Evolutionary conservation across 768 basidiomycete species (phyloP), one percentile per base, ranked within the genome.

Genomic region (Coprinellus micaceus): DNA sequence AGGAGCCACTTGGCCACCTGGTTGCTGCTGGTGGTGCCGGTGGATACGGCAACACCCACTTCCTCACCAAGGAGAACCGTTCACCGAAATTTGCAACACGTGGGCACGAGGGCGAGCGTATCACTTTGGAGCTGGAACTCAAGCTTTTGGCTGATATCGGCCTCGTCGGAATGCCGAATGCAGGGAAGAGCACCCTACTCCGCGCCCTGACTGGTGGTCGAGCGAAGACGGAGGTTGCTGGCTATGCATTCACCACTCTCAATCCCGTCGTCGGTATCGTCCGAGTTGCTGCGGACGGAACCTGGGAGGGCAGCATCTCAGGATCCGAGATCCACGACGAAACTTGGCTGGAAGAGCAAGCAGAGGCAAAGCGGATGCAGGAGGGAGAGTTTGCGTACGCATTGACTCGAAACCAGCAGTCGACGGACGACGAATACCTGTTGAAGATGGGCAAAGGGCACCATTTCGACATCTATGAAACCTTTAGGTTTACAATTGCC

Each of bases 131-230:
- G 19, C 77, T 99, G 13, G 96, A 97, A 69, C 86, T 99, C 58
- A 98, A 98, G 69, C 79, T 96, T 5, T 78, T 95, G 2, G 94
- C 96, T 2, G 96, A 99, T 68, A 78, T 98, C n/a, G 97, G 93
- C 0, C 76, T 99, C 19, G 94, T 99, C 2, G 97, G 97, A 0
- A 86, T 97, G 75, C 97, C 97, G 6, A 99, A 98, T 63, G 93
- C 91, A 0, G 96, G 88, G 26, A 91, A 92, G 74, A 95, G 92
- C 70, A 98, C 97, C 0, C 72, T 99, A 2, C 77, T 98, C 3
- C 85, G 91, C 19, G 94, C 94, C 0, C 74, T 98, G 9, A 97
- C 95, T 0, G 91, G 89, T 7, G 87, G 92, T 2, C 78, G 89
- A 25, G 89, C 91, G 11, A 87, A 83, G 67, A 89, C 84, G 4